Conservation (phyloP, 345 rosid species). For the Psidium friedrichsthalianum region DNA sequence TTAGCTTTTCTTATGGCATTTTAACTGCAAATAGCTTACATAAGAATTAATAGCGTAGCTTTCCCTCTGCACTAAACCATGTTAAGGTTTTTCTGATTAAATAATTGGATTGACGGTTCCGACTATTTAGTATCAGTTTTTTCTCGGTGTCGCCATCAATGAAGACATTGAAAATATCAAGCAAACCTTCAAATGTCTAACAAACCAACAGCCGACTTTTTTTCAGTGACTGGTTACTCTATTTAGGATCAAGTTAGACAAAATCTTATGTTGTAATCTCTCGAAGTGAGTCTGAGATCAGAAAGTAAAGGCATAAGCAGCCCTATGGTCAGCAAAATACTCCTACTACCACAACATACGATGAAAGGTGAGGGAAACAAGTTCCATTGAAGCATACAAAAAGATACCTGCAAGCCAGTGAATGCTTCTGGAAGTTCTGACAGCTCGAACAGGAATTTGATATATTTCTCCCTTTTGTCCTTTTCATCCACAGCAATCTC, state of each 20-base stretch:
- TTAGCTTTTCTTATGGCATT: not conserved
- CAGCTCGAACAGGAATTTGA: constrained; percentile 67
- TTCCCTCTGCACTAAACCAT: not conserved
- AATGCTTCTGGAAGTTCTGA: constrained; percentile 89
- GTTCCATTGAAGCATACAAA: not conserved
- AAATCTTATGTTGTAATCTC: not conserved
- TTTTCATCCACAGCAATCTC: constrained; percentile 95
- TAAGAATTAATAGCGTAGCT: not conserved
- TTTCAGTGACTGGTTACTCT: not conserved
- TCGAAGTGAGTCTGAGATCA: not conserved
- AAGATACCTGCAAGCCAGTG: constrained; percentile 77
- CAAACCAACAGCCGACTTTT: not conserved
- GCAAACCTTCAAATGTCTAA: not conserved
- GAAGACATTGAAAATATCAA: not conserved
- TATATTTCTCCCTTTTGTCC: constrained; percentile 90
- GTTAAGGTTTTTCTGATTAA: not conserved
- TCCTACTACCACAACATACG: not conserved
- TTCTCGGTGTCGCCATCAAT: not conserved
- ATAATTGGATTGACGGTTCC: not conserved
- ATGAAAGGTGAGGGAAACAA: not conserved
- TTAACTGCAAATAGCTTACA: not conserved
- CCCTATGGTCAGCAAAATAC: not conserved
- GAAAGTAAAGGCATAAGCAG: not conserved
- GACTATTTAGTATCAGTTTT: not conserved
- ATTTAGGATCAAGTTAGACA: not conserved